Base-by-base conservation (phyloP, 306 rosid species). In the Cicer pinnatifidum region DNA sequence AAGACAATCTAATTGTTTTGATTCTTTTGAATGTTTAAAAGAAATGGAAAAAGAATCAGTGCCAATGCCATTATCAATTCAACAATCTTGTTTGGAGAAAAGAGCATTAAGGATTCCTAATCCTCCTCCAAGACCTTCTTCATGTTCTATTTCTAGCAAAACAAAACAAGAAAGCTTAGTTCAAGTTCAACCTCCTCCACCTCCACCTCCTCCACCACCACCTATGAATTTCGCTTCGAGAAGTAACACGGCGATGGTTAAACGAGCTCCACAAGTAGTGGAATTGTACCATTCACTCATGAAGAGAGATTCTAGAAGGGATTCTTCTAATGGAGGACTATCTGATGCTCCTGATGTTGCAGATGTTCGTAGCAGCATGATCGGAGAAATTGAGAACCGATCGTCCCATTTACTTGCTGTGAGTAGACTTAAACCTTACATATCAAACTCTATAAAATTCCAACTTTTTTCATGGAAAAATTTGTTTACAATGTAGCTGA, bases 391-490 rank as follows among this genome's bases (percentile, higher is more conserved):
- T 37, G 98, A 94, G 87, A 94, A 94, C 77, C 88, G 98, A 52
- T 94, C 98, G 0, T 94, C 98, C 9, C 97, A 94, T 83, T 86
- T 94, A 86, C 95, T 94, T 81, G 98, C 98, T 15, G 98, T 94
- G 79, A 91, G 97, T 83, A 38, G 35, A 75, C 13, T 9, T 76
- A 52, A 60, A 12, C 64, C 33, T 72, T 23, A 48, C 44, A 58
- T 9, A 53, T 71, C 16, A 20, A 50, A 46, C 43, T 60, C 54
- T 52, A 8, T 11, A 51, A 66, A 5, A 19, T 38, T 71, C 63
- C 8, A 20, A 6, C n/a, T 15, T 54, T 40, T 13, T 47, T 19
- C 15, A 38, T 23, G 44, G 11, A 40, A 64, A 46, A 38, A 1
- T 75, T 75, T 12, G 54, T 50, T 12, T 16, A n/a, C 16, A 28